Evolutionary conservation across 2,329 filamentous ascomycete genomes (phyloP).

Genomic region (Apiospora malaysiana): DNA sequence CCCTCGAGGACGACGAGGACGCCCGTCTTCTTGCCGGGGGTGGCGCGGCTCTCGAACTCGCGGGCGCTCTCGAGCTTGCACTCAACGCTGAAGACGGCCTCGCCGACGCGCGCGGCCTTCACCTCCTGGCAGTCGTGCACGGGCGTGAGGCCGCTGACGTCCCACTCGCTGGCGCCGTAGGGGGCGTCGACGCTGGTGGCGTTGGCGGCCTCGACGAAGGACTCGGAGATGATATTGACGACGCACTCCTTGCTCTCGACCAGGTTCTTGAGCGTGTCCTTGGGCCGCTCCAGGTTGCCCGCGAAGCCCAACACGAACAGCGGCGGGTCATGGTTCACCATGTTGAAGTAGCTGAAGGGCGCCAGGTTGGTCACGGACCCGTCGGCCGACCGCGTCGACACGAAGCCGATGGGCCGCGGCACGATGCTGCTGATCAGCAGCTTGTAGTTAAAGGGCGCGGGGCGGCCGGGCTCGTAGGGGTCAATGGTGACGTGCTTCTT

Average conservation of each 20-base stretch:
- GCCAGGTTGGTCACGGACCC: conserved; percentile 74
- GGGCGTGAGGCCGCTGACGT: conserved; percentile 75
- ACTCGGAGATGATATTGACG: conserved; percentile 87
- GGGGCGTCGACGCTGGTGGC: conserved; percentile 80
- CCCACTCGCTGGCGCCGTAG: conserved; percentile 79
- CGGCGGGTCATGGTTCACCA: conserved; percentile 86
- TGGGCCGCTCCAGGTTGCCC: conserved; percentile 57
- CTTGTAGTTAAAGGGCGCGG: conserved; percentile 82
- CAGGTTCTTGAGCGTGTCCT: conserved; percentile 82
- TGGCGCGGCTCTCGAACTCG: conserved; percentile 78
- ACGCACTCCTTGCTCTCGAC: conserved; percentile 75
- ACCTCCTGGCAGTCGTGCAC: conserved; percentile 69
- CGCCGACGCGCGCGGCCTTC: conserved; percentile 73
- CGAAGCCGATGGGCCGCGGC: conserved; percentile 78
- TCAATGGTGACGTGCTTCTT: conserved; percentile 76
- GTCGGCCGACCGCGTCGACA: conserved; percentile 63
- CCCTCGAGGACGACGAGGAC: conserved; percentile 82
- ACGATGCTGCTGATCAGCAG: conserved; percentile 83
- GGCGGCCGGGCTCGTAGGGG: conserved; percentile 74
- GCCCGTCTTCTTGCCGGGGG: conserved; percentile 75
- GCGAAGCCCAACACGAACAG: conserved; percentile 71
- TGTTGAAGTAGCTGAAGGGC: conserved; percentile 85
- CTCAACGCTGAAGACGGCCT: conserved; percentile 85
- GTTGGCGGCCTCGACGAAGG: conserved; percentile 88
- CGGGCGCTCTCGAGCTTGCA: conserved; percentile 74